phyloP scores from a whole-genome alignment of 2,329 filamentous ascomycete species.

The Venturia oleaginea region DNA sequence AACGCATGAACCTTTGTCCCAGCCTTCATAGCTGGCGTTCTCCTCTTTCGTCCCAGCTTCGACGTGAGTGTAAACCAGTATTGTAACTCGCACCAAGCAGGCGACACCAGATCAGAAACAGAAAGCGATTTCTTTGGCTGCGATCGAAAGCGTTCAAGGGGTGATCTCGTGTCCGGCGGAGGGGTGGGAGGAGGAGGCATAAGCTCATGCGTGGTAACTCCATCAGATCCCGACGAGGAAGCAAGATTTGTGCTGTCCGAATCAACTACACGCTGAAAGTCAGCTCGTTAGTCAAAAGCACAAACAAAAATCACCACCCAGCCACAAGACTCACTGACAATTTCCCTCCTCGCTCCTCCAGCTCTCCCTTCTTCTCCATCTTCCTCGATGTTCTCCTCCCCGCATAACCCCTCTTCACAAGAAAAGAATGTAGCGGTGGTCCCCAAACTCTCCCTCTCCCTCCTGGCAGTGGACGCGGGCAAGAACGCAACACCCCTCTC shows the following conservation, averaged over 20 bases:
- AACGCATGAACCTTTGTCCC: constrained; percentile 72
- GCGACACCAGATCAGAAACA: constrained; percentile 79
- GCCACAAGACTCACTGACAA: not conserved
- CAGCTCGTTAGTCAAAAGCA: constrained; percentile 1
- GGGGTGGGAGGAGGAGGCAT: not conserved
- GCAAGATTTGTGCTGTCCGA: not conserved
- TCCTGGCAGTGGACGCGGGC: not conserved
- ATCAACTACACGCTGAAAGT: not conserved
- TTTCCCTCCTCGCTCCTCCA: not conserved
- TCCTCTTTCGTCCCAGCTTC: constrained; percentile 63
- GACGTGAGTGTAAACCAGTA: constrained; percentile 81
- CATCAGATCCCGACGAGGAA: not conserved
- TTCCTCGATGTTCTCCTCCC: not conserved
- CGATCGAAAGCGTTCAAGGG: constrained; percentile 4
- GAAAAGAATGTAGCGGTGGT: not conserved
- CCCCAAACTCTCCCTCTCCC: not conserved
- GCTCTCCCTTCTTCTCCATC: not conserved
- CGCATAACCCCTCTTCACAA: not conserved
- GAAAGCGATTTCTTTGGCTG: constrained; percentile 42
- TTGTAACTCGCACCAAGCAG: constrained; percentile 93
- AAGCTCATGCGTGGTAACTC: not conserved
- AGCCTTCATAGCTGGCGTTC: constrained; percentile 73
- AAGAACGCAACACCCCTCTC: not conserved
- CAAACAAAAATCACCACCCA: not conserved
- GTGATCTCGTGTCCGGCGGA: constrained; percentile 1